Evolutionary conservation across 495 filamentous ascomycete species (phyloP).

Genomic region (Aspergillus homomorphus): DNA sequence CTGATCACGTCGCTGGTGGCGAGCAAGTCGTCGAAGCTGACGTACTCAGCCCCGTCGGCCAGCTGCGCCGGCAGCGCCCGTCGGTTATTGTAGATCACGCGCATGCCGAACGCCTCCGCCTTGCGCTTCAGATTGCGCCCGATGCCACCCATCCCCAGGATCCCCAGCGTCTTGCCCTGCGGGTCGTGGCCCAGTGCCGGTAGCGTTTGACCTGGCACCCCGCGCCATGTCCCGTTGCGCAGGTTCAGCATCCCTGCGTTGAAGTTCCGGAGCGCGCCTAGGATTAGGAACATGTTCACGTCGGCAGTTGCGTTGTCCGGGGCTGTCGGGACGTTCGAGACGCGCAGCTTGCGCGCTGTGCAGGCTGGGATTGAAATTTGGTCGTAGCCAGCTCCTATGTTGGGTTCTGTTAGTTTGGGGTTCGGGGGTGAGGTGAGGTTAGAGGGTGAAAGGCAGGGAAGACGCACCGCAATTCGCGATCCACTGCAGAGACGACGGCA

Average conservation of each 20-base stretch:
- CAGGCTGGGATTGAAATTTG: constrained; percentile 71
- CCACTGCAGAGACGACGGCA: constrained; percentile 54
- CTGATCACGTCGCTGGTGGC: constrained; percentile 67
- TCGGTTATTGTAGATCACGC: constrained; percentile 67
- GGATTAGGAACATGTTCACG: constrained; percentile 69
- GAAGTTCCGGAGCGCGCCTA: constrained; percentile 73
- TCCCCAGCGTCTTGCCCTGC: constrained; percentile 63
- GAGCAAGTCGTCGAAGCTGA: constrained; percentile 66
- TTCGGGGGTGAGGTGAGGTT: background rate
- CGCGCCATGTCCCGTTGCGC: constrained; percentile 55
- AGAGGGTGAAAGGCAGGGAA: background rate
- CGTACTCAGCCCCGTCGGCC: constrained; percentile 60
- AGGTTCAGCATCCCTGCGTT: constrained; percentile 60
- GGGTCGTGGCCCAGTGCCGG: constrained; percentile 59
- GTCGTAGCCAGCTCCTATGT: constrained; percentile 72
- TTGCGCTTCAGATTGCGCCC: constrained; percentile 58
- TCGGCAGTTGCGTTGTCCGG: constrained; percentile 83
- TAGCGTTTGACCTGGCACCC: constrained; percentile 32
- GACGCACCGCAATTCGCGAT: constrained; percentile 53
- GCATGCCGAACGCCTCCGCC: constrained; percentile 62
- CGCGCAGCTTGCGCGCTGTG: constrained; percentile 51
- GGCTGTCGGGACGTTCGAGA: constrained; percentile 78
- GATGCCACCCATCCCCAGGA: constrained; percentile 88
- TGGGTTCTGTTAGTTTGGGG: background rate
- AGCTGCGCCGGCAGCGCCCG: constrained; percentile 51